Evolutionary conservation across 495 filamentous ascomycete species (phyloP), one percentile per base, ranked within the genome.

Genomic region (Xylona heveae): DNA sequence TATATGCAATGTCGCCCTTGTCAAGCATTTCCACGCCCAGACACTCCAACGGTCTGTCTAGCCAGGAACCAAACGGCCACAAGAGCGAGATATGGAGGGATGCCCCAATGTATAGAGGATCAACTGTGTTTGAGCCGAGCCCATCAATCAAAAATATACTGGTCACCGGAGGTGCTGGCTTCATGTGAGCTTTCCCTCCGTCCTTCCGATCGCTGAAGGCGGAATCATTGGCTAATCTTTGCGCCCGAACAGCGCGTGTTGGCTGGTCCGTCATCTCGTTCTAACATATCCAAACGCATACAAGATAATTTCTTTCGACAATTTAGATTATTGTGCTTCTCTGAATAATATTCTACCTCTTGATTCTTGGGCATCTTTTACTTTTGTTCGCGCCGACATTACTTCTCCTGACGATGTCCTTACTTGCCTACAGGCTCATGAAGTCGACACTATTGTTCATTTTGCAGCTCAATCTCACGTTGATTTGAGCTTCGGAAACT

Each of bases 401-500:
- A 73, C 64, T 3, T 64, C 68, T 41, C 65, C 61, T 7, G 52
- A 55, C 13, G 61, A 69, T 36, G 64, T 82, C 13, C 54, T 66
- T 30, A 56, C 59, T 33, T 66, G 60, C 36, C 56, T 81, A 27
- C 49, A 64, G 41, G 53, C 59, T 34, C 57, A 73, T 52, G 57
- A 64, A 22, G 70, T 82, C 50, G 74, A 81, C 48, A 74, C 70
- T 23, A 62, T 82, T 28, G 66, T 82, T 42, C 76, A 82, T 48
- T 77, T 82, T 39, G 76, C 76, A 2, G 76, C 76, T 6, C 64
- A 76, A 50, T 76, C 71, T 10, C 70, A 78, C 46, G 76, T 82
- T 34, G 70, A 80, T 37, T 46, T 72, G 31, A 71, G 64, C 37
- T 80, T 82, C 39, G 67, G 66, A 19, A 74, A 78, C 41, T 75